Conservation (phyloP, 192 early-diverging fungal species). For the Coemansia aciculifera region DNA sequence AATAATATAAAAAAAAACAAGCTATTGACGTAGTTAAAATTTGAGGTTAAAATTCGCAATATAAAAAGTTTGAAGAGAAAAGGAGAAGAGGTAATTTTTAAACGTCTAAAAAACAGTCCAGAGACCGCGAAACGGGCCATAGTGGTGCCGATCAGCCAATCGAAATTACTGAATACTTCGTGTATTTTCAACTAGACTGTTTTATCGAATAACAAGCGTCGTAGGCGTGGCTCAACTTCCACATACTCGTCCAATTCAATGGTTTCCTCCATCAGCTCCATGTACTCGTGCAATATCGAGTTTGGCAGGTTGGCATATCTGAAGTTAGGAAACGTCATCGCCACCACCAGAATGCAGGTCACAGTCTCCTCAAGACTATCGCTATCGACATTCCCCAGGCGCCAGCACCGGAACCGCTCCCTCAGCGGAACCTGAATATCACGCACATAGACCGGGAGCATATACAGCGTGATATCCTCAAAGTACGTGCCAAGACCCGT, state of each 20-base stretch:
- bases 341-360: not conserved
- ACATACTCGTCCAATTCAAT: not conserved
- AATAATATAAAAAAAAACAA: no score
- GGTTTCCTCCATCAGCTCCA: not conserved
- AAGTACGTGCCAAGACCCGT: not conserved
- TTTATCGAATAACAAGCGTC: not conserved
- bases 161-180: not conserved
- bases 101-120: no score
- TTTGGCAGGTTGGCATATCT: not conserved
- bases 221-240: not conserved
- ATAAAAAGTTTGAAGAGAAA: no score
- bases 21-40: no score
- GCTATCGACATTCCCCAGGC: not conserved
- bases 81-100: no score
- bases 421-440: not conserved
- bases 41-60: no score
- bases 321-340: not conserved
- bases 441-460: not conserved
- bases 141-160: no score
- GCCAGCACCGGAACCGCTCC: conserved; percentile 6
- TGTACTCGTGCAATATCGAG: not conserved
- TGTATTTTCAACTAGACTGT: not conserved
- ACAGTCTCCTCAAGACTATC: not conserved
- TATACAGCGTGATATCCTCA: not conserved
- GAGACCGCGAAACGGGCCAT: no score